These are phyloP conservation scores for Amaranthus palmeri DNA, from an alignment of 148 eudicot genomes.

Conservation along the genomic window DNA sequence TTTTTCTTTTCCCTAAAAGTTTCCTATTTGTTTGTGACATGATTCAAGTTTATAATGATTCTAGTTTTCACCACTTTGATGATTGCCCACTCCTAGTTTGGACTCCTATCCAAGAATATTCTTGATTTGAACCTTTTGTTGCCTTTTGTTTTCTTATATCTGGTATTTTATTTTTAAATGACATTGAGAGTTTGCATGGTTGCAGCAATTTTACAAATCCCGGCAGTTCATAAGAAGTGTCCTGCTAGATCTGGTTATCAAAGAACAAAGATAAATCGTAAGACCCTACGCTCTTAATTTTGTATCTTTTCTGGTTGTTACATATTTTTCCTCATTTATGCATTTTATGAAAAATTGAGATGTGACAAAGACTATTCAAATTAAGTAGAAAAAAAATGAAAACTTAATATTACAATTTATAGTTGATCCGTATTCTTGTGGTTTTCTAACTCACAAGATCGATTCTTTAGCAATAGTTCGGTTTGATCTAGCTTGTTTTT, in stretches of 20 bases:
- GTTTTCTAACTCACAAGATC: not conserved
- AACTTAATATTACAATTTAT: not conserved
- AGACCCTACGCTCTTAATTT: constrained; percentile 31
- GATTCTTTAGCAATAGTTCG: not conserved
- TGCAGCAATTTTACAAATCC: constrained; percentile 97
- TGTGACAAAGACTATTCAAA: not conserved
- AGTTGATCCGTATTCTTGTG: not conserved
- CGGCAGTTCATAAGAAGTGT: constrained; percentile 73
- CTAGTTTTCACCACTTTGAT: too few relatives aligned
- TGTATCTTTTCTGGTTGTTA: not conserved
- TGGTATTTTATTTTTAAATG: constrained; percentile 26
- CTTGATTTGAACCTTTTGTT: constrained; percentile 1
- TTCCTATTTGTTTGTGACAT: too few relatives aligned
- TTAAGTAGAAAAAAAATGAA: not conserved
- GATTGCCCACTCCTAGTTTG: not conserved
- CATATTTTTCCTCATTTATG: not conserved
- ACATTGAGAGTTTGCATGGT: constrained; percentile 25
- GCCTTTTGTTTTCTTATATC: not conserved
- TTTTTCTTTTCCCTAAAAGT: too few relatives aligned
- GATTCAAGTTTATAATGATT: too few relatives aligned
- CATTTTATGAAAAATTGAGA: not conserved
- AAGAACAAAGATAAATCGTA: constrained; percentile 78
- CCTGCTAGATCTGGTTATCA: constrained; percentile 82
- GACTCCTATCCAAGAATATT: not conserved
- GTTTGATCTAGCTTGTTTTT: too few relatives aligned